A percentile compares a stretch with the other conserved stretches of the same genome.
Conservation (phyloP, 2,329 filamentous ascomycete species). For the Sporothrix humicola region DNA sequence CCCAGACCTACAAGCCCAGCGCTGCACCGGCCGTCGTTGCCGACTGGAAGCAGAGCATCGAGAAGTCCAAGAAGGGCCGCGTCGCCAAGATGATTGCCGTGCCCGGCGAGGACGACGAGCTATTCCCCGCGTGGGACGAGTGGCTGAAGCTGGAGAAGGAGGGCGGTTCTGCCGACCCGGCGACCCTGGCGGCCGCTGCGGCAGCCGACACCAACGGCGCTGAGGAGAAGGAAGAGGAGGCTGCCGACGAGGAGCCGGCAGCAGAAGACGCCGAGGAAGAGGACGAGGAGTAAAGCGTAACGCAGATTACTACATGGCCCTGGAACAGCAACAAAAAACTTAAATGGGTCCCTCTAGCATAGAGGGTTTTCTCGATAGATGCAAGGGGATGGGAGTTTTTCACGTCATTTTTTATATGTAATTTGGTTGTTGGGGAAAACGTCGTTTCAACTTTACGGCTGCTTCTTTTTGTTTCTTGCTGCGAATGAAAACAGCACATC, state of each 20-base stretch:
- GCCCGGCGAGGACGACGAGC: conserved; percentile 80
- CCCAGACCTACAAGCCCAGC: conserved; percentile 94
- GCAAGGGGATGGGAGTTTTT: conserved; percentile 19
- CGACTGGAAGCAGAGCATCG: conserved; percentile 82
- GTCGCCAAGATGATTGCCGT: conserved; percentile 83
- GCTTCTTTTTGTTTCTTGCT: conserved; percentile 8
- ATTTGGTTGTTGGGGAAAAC: conserved; percentile 21
- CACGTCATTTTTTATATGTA: conserved; percentile 5
- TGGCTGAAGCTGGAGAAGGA: conserved; percentile 82
- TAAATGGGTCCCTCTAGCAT: background rate
- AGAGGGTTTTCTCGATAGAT: background rate
- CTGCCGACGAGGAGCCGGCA: background rate
- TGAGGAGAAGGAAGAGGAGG: background rate
- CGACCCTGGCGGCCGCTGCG: conserved; percentile 10
- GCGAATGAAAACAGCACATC: conserved; percentile 12
- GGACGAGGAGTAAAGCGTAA: conserved; percentile 12
- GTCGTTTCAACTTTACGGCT: conserved; percentile 1
- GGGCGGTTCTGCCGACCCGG: conserved; percentile 53
- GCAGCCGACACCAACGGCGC: conserved; percentile 21
- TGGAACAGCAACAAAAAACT: background rate
- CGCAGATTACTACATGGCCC: background rate
- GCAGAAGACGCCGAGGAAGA: conserved; percentile 2
- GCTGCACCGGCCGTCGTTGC: conserved; percentile 69
- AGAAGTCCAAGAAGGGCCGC: conserved; percentile 83
- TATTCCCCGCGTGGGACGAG: conserved; percentile 97